Percentiles rank a stretch among this genome's conserved stretches.
phyloP scores from a whole-genome alignment of 2,329 filamentous ascomycete species.

The Cryphonectria naterciae region DNA sequence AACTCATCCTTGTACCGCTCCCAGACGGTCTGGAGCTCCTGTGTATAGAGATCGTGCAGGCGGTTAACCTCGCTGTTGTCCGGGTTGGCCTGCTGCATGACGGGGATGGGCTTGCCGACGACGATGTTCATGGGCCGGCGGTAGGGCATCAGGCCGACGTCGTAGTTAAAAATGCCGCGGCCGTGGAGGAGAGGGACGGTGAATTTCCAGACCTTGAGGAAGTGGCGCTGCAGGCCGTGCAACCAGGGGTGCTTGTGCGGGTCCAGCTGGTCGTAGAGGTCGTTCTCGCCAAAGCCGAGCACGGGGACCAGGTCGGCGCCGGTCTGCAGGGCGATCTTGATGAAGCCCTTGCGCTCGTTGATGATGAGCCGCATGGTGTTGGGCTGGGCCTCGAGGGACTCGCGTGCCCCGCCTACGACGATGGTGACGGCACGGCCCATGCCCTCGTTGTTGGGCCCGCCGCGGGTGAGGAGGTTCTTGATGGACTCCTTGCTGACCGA shows the following conservation, averaged over 20 bases:
- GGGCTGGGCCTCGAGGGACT: conserved; percentile 87
- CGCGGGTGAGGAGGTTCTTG: conserved; percentile 81
- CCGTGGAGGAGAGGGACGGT: conserved; percentile 91
- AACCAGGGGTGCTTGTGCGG: conserved; percentile 77
- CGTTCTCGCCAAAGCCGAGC: conserved; percentile 92
- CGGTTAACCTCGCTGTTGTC: conserved; percentile 77
- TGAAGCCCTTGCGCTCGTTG: conserved; percentile 83
- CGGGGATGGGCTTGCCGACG: conserved; percentile 78
- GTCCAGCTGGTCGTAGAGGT: conserved; percentile 89
- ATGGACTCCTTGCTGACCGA: conserved; percentile 93
- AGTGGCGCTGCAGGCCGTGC: conserved; percentile 78
- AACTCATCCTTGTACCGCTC: conserved; percentile 79
- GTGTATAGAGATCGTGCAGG: conserved; percentile 78
- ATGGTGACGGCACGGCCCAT: conserved; percentile 97
- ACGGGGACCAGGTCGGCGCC: conserved; percentile 95
- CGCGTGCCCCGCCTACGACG: conserved; percentile 88
- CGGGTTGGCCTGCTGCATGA: conserved; percentile 66
- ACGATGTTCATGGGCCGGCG: conserved; percentile 86
- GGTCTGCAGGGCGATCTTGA: conserved; percentile 88
- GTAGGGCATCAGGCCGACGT: conserved; percentile 95
- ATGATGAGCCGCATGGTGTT: conserved; percentile 77
- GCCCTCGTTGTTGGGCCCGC: conserved; percentile 76
- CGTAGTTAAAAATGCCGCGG: conserved; percentile 94
- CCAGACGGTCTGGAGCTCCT: conserved; percentile 75
- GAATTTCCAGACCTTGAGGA: conserved; percentile 88